Conservation (phyloP, 78 protist species). For the Dictyostelium citrinum region DNA sequence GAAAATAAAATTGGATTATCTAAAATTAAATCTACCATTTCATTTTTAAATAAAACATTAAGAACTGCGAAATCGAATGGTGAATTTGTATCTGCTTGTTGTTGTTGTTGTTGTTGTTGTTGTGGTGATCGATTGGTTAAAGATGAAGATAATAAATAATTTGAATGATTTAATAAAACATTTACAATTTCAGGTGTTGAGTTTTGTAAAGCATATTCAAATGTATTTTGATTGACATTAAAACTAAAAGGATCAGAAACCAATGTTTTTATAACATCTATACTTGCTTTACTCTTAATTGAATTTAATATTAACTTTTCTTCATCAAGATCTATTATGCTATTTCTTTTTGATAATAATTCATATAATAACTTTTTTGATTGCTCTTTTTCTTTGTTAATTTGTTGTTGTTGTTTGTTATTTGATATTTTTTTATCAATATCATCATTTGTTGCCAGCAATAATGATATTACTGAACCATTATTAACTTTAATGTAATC, state of each 20-base stretch:
- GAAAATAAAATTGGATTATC: not conserved
- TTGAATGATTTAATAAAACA: not conserved
- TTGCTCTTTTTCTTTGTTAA: too few relatives aligned
- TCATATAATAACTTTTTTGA: not conserved
- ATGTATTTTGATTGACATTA: too few relatives aligned
- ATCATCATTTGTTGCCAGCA: too few relatives aligned
- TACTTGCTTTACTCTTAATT: not conserved
- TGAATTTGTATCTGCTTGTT: too few relatives aligned
- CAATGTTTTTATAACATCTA: not conserved
- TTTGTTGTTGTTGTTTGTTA: too few relatives aligned
- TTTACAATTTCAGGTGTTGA: not conserved
- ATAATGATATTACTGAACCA: not conserved
- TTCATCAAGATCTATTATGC: not conserved
- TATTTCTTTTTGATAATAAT: not conserved
- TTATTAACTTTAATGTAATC: not conserved
- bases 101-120: too few relatives aligned
- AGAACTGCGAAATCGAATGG: not conserved
- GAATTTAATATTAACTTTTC: not conserved
- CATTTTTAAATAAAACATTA: not conserved
- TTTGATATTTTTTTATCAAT: too few relatives aligned
- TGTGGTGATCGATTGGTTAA: too few relatives aligned
- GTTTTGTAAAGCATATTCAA: not conserved
- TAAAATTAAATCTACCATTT: not conserved
- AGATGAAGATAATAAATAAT: not conserved
- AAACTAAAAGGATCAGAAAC: not conserved